These are phyloP conservation scores for Dunaliella primolecta DNA, from an alignment of 139 green algal genomes.

Conservation along the genomic window DNA sequence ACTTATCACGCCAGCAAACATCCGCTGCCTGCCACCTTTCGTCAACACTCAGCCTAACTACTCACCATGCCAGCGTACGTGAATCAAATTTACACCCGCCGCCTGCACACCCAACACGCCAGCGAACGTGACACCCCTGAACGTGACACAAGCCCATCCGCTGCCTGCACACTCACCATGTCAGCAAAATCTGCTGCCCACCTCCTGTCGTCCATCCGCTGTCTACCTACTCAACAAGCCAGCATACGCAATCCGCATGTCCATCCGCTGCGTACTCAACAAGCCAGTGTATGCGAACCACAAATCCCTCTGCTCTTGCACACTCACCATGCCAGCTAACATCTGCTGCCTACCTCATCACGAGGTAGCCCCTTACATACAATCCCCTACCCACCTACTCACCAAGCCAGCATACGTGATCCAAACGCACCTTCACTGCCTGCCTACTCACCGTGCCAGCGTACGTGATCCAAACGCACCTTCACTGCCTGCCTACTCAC, in stretches of 20 bases:
- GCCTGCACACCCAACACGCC: background rate
- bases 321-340: too few relatives aligned
- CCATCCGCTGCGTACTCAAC: slow-evolving; percentile 33
- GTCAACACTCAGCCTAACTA: background rate
- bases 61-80: slow-evolving; percentile 73
- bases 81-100: background rate
- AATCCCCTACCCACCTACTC: too few relatives aligned
- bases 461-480: background rate
- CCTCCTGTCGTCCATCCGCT: background rate
- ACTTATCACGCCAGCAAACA: slow-evolving; percentile 59
- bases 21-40: background rate
- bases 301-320: too few relatives aligned
- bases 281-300: too few relatives aligned
- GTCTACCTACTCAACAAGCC: background rate
- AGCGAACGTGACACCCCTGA: too few relatives aligned
- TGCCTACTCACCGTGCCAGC: slow-evolving; percentile 59
- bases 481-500: background rate
- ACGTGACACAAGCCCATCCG: background rate
- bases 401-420: slow-evolving; percentile 70
- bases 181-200: too few relatives aligned
- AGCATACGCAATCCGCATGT: background rate
- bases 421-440: background rate
- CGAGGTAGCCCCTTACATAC: too few relatives aligned
- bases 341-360: too few relatives aligned
- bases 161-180: background rate